Evolutionary conservation across 1,139 yeast species (phyloP).

Genomic region (Meyerozyma elateridarum): DNA sequence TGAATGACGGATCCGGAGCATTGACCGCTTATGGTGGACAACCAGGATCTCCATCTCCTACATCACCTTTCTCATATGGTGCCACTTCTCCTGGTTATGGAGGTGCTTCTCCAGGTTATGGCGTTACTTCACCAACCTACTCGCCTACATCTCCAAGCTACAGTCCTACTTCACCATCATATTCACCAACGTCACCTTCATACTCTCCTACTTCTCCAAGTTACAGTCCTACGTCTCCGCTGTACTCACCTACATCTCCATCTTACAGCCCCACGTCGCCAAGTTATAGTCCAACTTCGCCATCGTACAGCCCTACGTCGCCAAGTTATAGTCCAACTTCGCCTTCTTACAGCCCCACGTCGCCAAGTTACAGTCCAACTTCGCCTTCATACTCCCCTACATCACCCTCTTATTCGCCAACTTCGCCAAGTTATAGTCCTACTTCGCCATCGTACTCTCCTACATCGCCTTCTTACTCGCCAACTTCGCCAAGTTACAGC

Average conservation of each 20-base stretch:
- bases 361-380: conserved; percentile 56
- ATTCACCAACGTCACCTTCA: conserved; percentile 68
- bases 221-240: conserved; percentile 15
- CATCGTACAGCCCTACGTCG: conserved; percentile 66
- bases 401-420: conserved; percentile 62
- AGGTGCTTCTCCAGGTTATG: conserved; percentile 56
- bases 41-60: conserved; percentile 49
- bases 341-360: conserved; percentile 51
- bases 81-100: conserved; percentile 43
- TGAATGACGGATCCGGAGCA: conserved; percentile 80
- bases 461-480: conserved; percentile 58
- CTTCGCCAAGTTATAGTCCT: conserved; percentile 60
- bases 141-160: conserved; percentile 45
- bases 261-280: conserved; percentile 66
- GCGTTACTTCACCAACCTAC: conserved; percentile 49
- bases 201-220: conserved; percentile 70
- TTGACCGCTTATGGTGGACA: conserved; percentile 86
- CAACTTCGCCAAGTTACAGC: conserved; percentile 51
- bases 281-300: conserved; percentile 63
- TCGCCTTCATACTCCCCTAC: conserved; percentile 63
- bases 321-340: conserved; percentile 76
- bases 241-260: conserved; percentile 58
- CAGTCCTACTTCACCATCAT: conserved; percentile 50
- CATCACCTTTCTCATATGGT: conserved; percentile 51
- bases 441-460: conserved; percentile 59